These are phyloP conservation scores for Geotrichum klebahnii DNA, from an alignment of 1,139 yeast species.

Conservation along the genomic window DNA sequence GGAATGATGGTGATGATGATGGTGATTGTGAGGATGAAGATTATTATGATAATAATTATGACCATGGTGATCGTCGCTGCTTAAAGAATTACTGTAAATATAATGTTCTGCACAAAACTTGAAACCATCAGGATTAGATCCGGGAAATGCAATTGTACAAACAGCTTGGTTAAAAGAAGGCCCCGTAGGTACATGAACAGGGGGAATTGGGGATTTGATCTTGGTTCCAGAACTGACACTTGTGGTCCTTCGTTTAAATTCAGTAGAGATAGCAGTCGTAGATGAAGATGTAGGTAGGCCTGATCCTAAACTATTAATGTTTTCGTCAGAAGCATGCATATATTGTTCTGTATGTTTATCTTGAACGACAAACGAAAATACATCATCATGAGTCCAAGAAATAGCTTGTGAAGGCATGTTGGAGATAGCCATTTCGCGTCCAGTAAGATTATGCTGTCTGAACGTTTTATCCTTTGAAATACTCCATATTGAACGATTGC, in stretches of 20 bases:
- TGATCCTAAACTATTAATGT: background rate
- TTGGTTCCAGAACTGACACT: slow-evolving; percentile 5
- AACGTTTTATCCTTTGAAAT: slow-evolving; percentile 52
- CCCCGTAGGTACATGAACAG: background rate
- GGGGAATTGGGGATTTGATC: slow-evolving; percentile 12
- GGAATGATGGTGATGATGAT: too few species aligned
- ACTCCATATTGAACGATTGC: slow-evolving; percentile 50
- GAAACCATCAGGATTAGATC: slow-evolving; percentile 31
- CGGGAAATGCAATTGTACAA: slow-evolving; percentile 34
- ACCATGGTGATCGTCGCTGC: background rate
- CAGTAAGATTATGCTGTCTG: slow-evolving; percentile 54
- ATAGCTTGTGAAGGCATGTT: slow-evolving; percentile 51
- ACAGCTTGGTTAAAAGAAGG: slow-evolving; percentile 17
- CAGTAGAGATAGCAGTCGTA: slow-evolving; percentile 15
- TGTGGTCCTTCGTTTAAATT: background rate
- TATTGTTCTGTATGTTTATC: slow-evolving; percentile 34
- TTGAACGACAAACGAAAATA: slow-evolving; percentile 54
- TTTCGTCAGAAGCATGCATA: slow-evolving; percentile 13
- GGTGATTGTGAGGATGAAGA: slow-evolving; percentile 37
- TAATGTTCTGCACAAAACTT: slow-evolving; percentile 36
- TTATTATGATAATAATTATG: slow-evolving; percentile 24
- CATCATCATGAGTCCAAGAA: slow-evolving; percentile 55
- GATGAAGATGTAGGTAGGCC: background rate
- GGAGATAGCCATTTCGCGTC: slow-evolving; percentile 51
- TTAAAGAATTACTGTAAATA: slow-evolving; percentile 3